Percentiles rank a stretch among this genome's conserved stretches.
Conservation (phyloP, 2,329 filamentous ascomycete species). For the Akanthomyces uredinophilus region DNA sequence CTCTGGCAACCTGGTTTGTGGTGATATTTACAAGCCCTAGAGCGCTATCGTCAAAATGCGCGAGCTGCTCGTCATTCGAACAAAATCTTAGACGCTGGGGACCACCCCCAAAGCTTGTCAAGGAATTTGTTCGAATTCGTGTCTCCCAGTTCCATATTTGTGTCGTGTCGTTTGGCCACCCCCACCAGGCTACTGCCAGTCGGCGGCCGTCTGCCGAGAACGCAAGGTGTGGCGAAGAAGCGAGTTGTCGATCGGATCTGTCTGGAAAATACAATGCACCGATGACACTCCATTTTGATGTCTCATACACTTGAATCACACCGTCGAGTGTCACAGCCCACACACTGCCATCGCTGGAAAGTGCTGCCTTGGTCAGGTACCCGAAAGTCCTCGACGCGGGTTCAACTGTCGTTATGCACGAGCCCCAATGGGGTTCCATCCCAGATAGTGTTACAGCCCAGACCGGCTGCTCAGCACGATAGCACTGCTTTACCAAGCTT, state of each 20-base stretch:
- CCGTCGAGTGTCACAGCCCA: neutral
- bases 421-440: neutral
- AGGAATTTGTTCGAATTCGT: neutral
- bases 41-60: neutral
- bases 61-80: neutral
- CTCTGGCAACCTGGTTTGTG: neutral
- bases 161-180: neutral
- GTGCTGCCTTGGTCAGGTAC: neutral
- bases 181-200: neutral
- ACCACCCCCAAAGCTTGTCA: neutral
- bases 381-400: neutral
- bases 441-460: neutral
- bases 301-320: neutral
- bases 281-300: neutral
- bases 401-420: neutral
- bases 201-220: neutral
- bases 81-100: neutral
- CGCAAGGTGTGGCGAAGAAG: too few relatives aligned
- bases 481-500: slow-evolving; percentile 11
- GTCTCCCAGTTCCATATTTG: neutral
- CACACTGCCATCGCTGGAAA: neutral
- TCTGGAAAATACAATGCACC: neutral
- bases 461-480: neutral
- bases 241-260: too few relatives aligned
- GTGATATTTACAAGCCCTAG: neutral